Percentiles rank a stretch among this genome's conserved stretches.
Conservation (phyloP, 768 basidiomycete species). For the Tricholoma matsutake region DNA sequence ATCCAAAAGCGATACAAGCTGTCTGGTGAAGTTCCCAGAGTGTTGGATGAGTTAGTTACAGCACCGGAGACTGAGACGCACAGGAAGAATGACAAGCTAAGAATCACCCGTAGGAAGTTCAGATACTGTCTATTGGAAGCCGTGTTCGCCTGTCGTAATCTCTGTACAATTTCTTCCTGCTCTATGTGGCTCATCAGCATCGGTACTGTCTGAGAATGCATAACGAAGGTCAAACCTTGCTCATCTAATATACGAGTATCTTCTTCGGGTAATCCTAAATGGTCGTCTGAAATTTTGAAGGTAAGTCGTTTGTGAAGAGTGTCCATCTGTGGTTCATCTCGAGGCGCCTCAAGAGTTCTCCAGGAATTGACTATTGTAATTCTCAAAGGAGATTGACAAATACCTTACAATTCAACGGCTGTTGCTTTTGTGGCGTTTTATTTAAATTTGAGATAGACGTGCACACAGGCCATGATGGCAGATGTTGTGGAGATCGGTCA, state of each 20-base stretch:
- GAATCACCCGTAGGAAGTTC: constrained; percentile 35
- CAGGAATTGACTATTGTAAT: neutral
- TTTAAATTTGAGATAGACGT: neutral
- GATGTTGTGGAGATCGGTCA: constrained; percentile 45
- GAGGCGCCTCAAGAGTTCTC: no score
- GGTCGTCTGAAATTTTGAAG: constrained; percentile 32
- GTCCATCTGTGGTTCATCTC: constrained; percentile 6
- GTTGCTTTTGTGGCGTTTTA: neutral
- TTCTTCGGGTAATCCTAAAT: constrained; percentile 25
- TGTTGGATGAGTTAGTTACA: neutral
- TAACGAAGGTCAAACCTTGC: constrained; percentile 38
- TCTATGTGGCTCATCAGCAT: constrained; percentile 34
- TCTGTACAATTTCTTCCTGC: constrained; percentile 57
- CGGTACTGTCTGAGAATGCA: neutral
- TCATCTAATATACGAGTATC: constrained; percentile 44
- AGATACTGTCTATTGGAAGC: constrained; percentile 40
- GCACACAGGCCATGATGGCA: constrained; percentile 23
- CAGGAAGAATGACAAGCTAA: constrained; percentile 46
- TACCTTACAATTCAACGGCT: neutral
- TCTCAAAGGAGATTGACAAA: neutral
- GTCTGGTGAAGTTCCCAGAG: constrained; percentile 30
- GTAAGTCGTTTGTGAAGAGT: constrained; percentile 44
- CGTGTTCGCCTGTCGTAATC: constrained; percentile 42
- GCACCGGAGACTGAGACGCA: constrained; percentile 26
- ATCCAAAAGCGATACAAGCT: constrained; percentile 42